A percentile compares a stretch with the other conserved stretches of the same genome.
Evolutionary conservation across 805 yeast genomes (phyloP).

Genomic region (Hanseniaspora meyeri): DNA sequence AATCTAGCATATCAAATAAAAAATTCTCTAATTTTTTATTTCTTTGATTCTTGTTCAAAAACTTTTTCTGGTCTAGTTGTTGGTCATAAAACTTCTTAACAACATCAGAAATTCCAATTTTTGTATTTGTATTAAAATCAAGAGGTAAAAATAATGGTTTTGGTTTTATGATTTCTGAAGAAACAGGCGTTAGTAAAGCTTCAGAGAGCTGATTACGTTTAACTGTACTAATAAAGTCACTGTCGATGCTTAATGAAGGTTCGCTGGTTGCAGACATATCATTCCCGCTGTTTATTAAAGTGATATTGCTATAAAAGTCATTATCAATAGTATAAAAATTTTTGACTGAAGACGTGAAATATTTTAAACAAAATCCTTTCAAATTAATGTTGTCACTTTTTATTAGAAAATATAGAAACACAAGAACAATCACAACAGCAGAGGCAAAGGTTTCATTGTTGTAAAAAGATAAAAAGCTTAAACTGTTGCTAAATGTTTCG

Average conservation of each 20-base stretch:
- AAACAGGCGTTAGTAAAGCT: not conserved
- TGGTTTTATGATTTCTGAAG: no score
- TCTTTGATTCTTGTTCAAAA: not conserved
- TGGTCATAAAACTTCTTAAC: not conserved
- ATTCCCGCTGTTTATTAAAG: not conserved
- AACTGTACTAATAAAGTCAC: not conserved
- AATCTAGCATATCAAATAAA: not conserved
- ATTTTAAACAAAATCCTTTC: not conserved
- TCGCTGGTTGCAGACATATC: not conserved
- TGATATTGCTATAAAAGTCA: not conserved
- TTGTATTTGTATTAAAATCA: not conserved
- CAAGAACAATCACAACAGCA: not conserved
- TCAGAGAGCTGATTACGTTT: not conserved
- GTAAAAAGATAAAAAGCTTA: not conserved
- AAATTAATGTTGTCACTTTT: not conserved
- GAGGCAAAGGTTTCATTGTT: not conserved
- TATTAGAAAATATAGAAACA: not conserved
- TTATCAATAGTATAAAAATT: not conserved
- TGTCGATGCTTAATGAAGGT: not conserved
- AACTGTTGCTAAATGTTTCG: not conserved
- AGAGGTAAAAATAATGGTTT: not conserved
- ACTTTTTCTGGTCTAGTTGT: not conserved
- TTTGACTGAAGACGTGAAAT: not conserved
- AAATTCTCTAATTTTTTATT: not conserved
- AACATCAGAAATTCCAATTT: not conserved